These are phyloP conservation scores for Kandelia obovata DNA, from an alignment of 345 rosid genomes.

Conservation along the genomic window DNA sequence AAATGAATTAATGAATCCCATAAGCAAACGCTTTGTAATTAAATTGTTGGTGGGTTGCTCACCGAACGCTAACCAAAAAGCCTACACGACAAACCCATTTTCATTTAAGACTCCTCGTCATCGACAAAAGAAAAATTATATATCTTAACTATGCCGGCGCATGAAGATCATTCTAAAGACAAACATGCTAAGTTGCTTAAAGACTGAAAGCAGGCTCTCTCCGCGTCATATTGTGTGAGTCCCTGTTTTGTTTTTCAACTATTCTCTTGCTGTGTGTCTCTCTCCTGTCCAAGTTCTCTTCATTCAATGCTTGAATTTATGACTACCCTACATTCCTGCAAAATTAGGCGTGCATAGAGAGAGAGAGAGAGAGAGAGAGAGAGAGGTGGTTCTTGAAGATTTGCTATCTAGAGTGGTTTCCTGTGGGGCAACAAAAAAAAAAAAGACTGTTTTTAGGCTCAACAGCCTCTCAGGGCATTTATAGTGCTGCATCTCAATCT, in stretches of 20 bases:
- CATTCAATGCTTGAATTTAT: slow-evolving; percentile 52
- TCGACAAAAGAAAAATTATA: background rate
- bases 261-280: background rate
- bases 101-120: slow-evolving; percentile 36
- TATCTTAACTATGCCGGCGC: background rate
- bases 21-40: background rate
- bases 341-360: slow-evolving; percentile 43
- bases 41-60: slow-evolving; percentile 56
- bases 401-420: slow-evolving; percentile 1
- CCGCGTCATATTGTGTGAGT: background rate
- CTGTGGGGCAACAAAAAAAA: background rate
- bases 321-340: slow-evolving; percentile 40
- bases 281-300: slow-evolving; percentile 30
- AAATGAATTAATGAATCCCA: background rate
- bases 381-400: background rate
- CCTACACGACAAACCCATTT: slow-evolving; percentile 40
- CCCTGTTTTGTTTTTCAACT: background rate
- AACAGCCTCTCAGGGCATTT: slow-evolving; percentile 53
- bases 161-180: background rate
- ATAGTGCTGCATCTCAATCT: slow-evolving; percentile 44
- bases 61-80: slow-evolving; percentile 60
- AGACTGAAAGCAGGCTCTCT: background rate
- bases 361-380: slow-evolving; percentile 5
- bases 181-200: background rate
- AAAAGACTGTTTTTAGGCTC: slow-evolving; percentile 24